phyloP scores from a whole-genome alignment of 805 yeast genomes.

The Wickerhamiella allomyrinae region DNA sequence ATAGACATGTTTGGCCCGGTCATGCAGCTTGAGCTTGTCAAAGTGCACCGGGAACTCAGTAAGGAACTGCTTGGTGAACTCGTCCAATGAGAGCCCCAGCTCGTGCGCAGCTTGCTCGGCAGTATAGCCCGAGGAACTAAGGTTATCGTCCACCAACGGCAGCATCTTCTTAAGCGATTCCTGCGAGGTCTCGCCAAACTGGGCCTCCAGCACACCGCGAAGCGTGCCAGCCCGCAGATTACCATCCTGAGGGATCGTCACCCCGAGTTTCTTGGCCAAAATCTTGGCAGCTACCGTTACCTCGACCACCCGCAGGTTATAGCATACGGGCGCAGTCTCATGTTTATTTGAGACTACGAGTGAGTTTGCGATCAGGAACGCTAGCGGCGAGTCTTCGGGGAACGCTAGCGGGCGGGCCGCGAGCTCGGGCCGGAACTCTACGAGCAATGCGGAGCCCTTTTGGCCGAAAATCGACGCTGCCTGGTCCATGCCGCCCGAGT shows the following conservation, averaged over 20 bases:
- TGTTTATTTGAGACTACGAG: conserved; percentile 48
- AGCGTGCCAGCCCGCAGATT: conserved; percentile 44
- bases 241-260: conserved; percentile 33
- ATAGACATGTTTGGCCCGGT: conserved; percentile 49
- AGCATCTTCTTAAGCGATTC: conserved; percentile 30
- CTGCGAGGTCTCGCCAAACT: conserved; percentile 27
- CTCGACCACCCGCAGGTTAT: conserved; percentile 59
- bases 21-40: conserved; percentile 39
- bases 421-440: conserved; percentile 47
- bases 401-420: conserved; percentile 40
- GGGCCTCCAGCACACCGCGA: conserved; percentile 47
- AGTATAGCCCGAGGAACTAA: conserved; percentile 35
- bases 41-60: conserved; percentile 43
- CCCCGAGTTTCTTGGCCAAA: conserved; percentile 35
- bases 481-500: conserved; percentile 73
- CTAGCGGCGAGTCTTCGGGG: conserved; percentile 34
- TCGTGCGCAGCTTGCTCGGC: conserved; percentile 33
- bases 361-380: conserved; percentile 50
- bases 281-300: conserved; percentile 52
- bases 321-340: conserved; percentile 55
- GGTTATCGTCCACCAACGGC: conserved; percentile 31
- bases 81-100: conserved; percentile 30
- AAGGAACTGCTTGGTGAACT: conserved; percentile 34
- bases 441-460: conserved; percentile 40
- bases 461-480: conserved; percentile 57